A percentile compares a stretch with the other conserved stretches of the same genome.
These are phyloP conservation scores for Malania oleifera DNA, from an alignment of 164 flowering plant species.

Conservation along the genomic window DNA sequence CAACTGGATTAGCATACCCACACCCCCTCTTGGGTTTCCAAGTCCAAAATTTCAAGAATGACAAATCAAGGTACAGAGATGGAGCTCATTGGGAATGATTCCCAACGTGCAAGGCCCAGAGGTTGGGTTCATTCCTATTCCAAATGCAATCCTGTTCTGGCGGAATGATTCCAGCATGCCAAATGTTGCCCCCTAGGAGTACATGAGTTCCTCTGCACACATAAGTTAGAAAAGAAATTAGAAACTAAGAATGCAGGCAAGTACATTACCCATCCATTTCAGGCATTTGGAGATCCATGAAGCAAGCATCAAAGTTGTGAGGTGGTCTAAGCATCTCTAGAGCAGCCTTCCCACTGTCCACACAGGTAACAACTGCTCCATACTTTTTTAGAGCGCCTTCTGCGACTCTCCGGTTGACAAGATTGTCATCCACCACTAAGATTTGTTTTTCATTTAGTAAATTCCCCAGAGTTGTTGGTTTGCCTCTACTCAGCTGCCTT, in stretches of 20 bases:
- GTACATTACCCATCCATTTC: conserved; percentile 84
- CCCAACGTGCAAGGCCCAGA: too few relatives aligned
- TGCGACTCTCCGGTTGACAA: conserved; percentile 80
- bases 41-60: too few relatives aligned
- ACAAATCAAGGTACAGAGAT: too few relatives aligned
- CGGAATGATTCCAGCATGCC: too few relatives aligned
- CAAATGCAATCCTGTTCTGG: too few relatives aligned
- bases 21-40: too few relatives aligned
- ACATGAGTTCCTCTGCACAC: background rate
- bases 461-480: conserved; percentile 38
- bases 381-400: conserved; percentile 78
- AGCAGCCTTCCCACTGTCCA: conserved; percentile 71
- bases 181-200: background rate
- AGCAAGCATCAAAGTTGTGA: conserved; percentile 81
- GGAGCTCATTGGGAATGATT: too few relatives aligned
- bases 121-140: too few relatives aligned
- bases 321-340: conserved; percentile 68
- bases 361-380: conserved; percentile 80
- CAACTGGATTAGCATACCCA: too few relatives aligned
- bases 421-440: conserved; percentile 90
- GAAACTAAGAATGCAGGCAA: background rate
- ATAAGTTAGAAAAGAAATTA: background rate
- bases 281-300: conserved; percentile 99
- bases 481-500: conserved; percentile 28
- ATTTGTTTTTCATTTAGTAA: conserved; percentile 59